Percentiles rank a stretch among this genome's conserved stretches.
phyloP scores from a whole-genome alignment of 495 filamentous ascomycete species.

The Hypoxylon perforatum region DNA sequence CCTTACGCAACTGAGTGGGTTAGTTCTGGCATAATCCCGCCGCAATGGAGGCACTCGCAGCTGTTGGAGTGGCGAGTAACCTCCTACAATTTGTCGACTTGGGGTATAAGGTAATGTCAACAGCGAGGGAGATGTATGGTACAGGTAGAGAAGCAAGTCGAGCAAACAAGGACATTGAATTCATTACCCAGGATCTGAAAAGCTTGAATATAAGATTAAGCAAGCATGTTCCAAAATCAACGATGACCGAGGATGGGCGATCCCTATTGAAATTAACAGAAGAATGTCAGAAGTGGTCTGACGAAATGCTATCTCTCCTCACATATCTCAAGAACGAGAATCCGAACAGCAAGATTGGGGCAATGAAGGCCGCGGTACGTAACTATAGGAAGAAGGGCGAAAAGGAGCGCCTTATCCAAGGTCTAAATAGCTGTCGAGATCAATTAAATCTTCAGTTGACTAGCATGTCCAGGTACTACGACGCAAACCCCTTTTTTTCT shows the following conservation, averaged over 20 bases:
- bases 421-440: conserved; percentile 21
- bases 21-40: not conserved
- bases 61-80: conserved; percentile 49
- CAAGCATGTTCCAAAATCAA: not conserved
- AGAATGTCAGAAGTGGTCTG: conserved; percentile 32
- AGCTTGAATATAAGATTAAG: conserved; percentile 9
- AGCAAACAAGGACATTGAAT: conserved; percentile 35
- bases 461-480: conserved; percentile 20
- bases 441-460: conserved; percentile 27
- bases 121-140: conserved; percentile 44
- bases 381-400: conserved; percentile 28
- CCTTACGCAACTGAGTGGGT: not conserved
- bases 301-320: conserved; percentile 35
- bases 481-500: not conserved
- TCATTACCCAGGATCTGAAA: conserved; percentile 26
- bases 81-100: conserved; percentile 54
- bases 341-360: conserved; percentile 27
- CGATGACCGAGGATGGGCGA: conserved; percentile 36
- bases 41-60: conserved; percentile 54
- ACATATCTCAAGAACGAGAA: conserved; percentile 33
- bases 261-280: conserved; percentile 32
- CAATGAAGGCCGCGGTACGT: conserved; percentile 24
- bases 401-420: conserved; percentile 29
- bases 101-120: conserved; percentile 42
- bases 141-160: conserved; percentile 37